These are phyloP conservation scores for Crepidotus variabilis DNA, from an alignment of 768 basidiomycete species.

Conservation along the genomic window DNA sequence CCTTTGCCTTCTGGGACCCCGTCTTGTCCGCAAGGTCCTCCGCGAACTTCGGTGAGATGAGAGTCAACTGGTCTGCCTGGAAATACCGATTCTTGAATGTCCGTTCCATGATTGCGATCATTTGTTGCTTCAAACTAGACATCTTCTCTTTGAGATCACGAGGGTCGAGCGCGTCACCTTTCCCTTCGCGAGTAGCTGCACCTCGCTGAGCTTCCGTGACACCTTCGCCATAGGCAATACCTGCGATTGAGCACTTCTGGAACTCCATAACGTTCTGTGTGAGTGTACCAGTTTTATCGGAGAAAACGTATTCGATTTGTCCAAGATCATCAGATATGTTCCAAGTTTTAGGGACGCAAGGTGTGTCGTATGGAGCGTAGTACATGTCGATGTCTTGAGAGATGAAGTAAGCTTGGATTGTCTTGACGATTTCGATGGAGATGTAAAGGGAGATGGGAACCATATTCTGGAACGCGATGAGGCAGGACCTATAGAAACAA, in stretches of 20 bases:
- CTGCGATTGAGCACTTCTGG: conserved; percentile 88
- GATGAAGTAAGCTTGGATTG: conserved; percentile 95
- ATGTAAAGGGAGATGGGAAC: conserved; percentile 95
- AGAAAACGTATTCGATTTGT: conserved; percentile 91
- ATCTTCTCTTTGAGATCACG: conserved; percentile 70
- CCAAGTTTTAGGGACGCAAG: conserved; percentile 96
- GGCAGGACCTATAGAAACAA: conserved; percentile 59
- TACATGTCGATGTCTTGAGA: conserved; percentile 97
- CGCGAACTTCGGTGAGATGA: conserved; percentile 84
- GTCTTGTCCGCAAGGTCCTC: conserved; percentile 66
- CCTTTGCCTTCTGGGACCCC: conserved; percentile 55
- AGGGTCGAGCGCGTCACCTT: conserved; percentile 59
- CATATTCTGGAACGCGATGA: conserved; percentile 97
- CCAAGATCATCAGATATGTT: conserved; percentile 98
- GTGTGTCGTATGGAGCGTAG: conserved; percentile 79
- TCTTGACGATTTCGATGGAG: conserved; percentile 97
- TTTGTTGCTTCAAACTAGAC: conserved; percentile 60
- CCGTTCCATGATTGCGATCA: conserved; percentile 72
- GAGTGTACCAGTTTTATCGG: conserved; percentile 94
- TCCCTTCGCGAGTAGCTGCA: conserved; percentile 80
- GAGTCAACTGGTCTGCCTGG: conserved; percentile 77
- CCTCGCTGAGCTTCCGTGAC: conserved; percentile 94
- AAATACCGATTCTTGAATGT: conserved; percentile 87
- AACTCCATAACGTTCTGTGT: conserved; percentile 99
- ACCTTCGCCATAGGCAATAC: conserved; percentile 87